Evolutionary conservation across 148 eudicot genomes (phyloP).

Genomic region (Talinum fruticosum): DNA sequence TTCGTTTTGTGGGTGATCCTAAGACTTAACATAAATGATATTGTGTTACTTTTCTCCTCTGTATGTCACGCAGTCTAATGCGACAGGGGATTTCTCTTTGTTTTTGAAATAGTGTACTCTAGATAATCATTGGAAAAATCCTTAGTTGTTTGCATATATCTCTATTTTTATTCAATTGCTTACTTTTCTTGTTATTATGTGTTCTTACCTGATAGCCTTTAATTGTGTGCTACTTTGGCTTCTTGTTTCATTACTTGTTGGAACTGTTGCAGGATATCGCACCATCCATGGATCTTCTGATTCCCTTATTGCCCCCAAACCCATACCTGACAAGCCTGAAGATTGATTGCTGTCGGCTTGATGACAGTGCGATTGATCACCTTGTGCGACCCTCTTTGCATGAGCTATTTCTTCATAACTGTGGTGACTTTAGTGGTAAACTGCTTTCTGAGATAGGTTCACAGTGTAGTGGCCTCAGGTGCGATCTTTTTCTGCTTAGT

Average conservation of each 20-base stretch:
- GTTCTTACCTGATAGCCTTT: background rate
- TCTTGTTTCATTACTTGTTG: conserved; percentile 7
- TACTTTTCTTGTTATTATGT: background rate
- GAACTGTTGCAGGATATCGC: conserved; percentile 53
- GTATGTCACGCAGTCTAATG: too few relatives aligned
- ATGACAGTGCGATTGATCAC: conserved; percentile 55
- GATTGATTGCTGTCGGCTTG: conserved; percentile 73
- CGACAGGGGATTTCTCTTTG: too few relatives aligned
- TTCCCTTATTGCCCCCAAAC: conserved; percentile 62
- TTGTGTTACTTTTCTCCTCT: too few relatives aligned
- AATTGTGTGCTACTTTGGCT: conserved; percentile 3
- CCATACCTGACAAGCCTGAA: conserved; percentile 61
- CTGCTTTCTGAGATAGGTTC: conserved; percentile 66
- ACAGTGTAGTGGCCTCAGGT: conserved; percentile 70
- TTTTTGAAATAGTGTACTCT: background rate
- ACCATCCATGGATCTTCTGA: conserved; percentile 53
- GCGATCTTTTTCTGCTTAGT: background rate
- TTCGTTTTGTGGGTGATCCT: too few relatives aligned
- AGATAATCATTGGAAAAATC: background rate
- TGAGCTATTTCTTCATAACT: conserved; percentile 67
- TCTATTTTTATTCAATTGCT: background rate
- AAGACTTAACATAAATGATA: too few relatives aligned
- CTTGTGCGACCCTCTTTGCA: conserved; percentile 65
- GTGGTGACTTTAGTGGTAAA: conserved; percentile 70
- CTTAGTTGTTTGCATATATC: too few relatives aligned